Base-by-base conservation (phyloP, 2,329 filamentous ascomycete genomes). In the Aspergillus neoniger region DNA sequence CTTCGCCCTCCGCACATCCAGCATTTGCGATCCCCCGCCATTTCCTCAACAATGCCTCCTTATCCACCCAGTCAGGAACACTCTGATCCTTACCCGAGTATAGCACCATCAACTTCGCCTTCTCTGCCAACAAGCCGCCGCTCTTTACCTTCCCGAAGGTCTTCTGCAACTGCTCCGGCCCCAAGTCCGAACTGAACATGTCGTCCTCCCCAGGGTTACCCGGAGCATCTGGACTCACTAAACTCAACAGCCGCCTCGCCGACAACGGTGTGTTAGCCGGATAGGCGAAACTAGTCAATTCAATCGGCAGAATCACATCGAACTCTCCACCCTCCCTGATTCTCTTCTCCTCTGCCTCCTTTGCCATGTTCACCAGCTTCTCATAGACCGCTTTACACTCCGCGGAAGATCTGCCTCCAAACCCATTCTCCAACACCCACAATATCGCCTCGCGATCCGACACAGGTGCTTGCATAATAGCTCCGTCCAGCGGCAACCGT, bases 381-480 rank as follows among this genome's bases (percentile, higher is more conserved):
- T 73, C 67, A 49, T 73, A 78, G 1, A 73, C 55, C 14, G 63
- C 64, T 9, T 62, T 61, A 14, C 70, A 63, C 58, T 74, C 64
- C 2, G 51, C 53, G 4, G 70, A 64, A 4, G 65, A 64, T 54
- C 64, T 68, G 5, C 63, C 67, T 3, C 25, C 25, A n/a, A 50
- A 30, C 5, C 47, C 47, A 17, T 30, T n/a, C 47, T 50, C 25
- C 25, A 50, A 30, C 8, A 66, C 66, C 59, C 70, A 76, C 56
- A 86, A 77, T 10, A 83, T 74, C 2, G 84, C 85, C 72, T 96
- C 89, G 17, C 91, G 83, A 72, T 96, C 92, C 1, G 87, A 91
- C 2, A 94, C 88, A 0, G 90, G 87, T 0, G 89, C 91, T 72
- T 96, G 92, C 61, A 96, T 79, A 38, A 96, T 89, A 38, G 87